Conservation (phyloP, 176 grass and related monocot species). For the Zizania latifolia region DNA sequence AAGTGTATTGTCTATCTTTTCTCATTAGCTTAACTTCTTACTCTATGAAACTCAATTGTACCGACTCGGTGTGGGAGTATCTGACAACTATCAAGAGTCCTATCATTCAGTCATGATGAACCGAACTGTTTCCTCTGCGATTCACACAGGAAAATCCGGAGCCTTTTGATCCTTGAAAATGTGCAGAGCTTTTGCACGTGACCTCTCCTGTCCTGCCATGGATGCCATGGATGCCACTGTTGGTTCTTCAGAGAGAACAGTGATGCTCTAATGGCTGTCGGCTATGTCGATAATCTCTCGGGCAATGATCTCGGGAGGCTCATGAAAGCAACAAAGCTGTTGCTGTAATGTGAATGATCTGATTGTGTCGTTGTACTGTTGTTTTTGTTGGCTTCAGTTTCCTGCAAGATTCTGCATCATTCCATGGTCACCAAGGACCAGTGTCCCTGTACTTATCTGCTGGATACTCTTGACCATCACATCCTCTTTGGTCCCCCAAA, state of each 20-base stretch:
- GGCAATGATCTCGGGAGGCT: background rate
- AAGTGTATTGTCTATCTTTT: no score
- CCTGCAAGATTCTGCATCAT: conserved; percentile 32
- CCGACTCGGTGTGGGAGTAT: conserved; percentile 2
- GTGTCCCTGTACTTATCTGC: conserved; percentile 28
- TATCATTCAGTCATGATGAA: conserved; percentile 35
- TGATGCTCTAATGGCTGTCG: background rate
- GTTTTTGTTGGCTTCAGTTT: conserved; percentile 25
- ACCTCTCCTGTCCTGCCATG: background rate
- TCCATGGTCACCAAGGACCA: conserved; percentile 7
- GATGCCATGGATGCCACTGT: no score
- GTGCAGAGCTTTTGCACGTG: conserved; percentile 8
- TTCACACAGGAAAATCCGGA: background rate
- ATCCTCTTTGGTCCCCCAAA: conserved; percentile 18
- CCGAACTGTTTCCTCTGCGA: background rate
- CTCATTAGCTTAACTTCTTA: no score
- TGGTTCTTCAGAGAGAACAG: background rate
- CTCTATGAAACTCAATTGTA: background rate
- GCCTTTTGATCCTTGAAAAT: conserved; percentile 12
- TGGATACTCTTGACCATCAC: conserved; percentile 25
- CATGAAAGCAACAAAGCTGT: background rate
- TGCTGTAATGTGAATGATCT: background rate
- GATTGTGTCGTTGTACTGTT: conserved; percentile 15
- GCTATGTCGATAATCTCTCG: background rate
- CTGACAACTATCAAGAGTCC: conserved; percentile 25